A percentile compares a stretch with the other conserved stretches of the same genome.
phyloP scores from a whole-genome alignment of 768 basidiomycete genomes.

The Mycena albidolilacea region DNA sequence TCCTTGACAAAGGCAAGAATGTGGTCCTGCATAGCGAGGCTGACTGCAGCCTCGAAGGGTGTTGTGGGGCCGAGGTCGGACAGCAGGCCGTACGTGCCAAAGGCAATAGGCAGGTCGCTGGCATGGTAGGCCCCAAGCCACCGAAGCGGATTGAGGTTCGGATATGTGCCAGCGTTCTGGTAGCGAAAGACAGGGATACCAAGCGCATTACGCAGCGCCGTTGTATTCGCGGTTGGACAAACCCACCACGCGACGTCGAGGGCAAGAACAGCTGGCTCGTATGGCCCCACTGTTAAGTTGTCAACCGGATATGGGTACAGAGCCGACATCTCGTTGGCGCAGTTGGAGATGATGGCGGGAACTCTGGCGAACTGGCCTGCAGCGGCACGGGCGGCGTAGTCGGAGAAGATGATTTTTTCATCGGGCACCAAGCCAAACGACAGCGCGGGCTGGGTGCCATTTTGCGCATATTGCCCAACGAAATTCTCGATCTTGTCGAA shows the following conservation, averaged over 20 bases:
- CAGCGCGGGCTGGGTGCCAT: slow-evolving; percentile 30
- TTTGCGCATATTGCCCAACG: slow-evolving; percentile 31
- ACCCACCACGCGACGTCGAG: slow-evolving; percentile 7
- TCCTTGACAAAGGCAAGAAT: slow-evolving; percentile 16
- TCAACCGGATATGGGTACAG: slow-evolving; percentile 21
- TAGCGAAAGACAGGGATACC: slow-evolving; percentile 30
- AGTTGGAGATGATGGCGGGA: slow-evolving; percentile 30
- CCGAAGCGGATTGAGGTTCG: neutral
- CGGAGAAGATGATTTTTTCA: slow-evolving; percentile 24
- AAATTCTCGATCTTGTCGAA: slow-evolving; percentile 31
- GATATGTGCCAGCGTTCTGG: slow-evolving; percentile 22
- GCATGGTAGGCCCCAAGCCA: slow-evolving; percentile 41
- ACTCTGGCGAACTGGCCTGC: slow-evolving; percentile 19
- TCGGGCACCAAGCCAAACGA: slow-evolving; percentile 15
- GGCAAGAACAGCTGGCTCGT: slow-evolving; percentile 17
- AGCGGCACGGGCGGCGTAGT: slow-evolving; percentile 28
- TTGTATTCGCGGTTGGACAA: slow-evolving; percentile 27
- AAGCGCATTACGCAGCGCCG: slow-evolving; percentile 19
- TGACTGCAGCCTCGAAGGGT: slow-evolving; percentile 32
- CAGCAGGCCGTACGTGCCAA: slow-evolving; percentile 41
- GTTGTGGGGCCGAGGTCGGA: slow-evolving; percentile 3
- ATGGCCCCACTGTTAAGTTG: slow-evolving; percentile 25
- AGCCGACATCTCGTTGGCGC: slow-evolving; percentile 28
- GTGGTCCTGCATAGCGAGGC: slow-evolving; percentile 38
- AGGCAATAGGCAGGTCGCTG: slow-evolving; percentile 38